Base-by-base conservation (phyloP, 2,329 filamentous ascomycete genomes). In the Niveomyces coronatus region DNA sequence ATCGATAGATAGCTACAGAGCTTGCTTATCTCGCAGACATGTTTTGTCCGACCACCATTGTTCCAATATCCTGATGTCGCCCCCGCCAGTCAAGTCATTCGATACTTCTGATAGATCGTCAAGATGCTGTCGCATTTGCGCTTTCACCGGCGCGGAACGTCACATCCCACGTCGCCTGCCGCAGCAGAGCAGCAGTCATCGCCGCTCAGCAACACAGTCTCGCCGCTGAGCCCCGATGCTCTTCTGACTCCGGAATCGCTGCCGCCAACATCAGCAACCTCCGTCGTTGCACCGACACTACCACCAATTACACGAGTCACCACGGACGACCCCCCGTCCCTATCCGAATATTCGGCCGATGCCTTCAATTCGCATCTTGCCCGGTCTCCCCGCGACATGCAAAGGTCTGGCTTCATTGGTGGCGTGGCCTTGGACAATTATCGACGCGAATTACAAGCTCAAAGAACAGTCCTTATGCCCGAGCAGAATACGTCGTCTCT, bases 111-210 rank as follows among this genome's bases (percentile, higher is more conserved):
- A 4, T 7, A 4, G 4, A 23, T n/a, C 13, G 28, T 23, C 10
- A 26, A 42, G 31, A 71, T 72, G 68, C 60, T 71, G 37, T 70
- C 68, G 46, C 65, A 70, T 55, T 62, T 76, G 33, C 70, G 71
- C 50, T 75, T 76, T 56, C 72, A 76, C 49, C 68, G 72, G 49
- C 68, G 71, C 50, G 70, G 63, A 33, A 64, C 65, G 47, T 75
- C 71, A 39, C 72, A 67, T 57, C 71, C 72, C 44, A 62, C 66
- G 17, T 74, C 72, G 23, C 71, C 73, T 5, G 52, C 63, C 18
- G 61, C 65, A 37, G 61, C 65, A 37, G 70, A 75, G 40, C 52
- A 61, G 27, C 67, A 64, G 47, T 59, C 45, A 48, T 65, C 57
- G 41, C 53, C 57, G 44, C 41, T 53, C 34, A 50, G 45, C 46